Evolutionary conservation across 345 rosid genomes (phyloP), one percentile per base, ranked within the genome.

Genomic region (Hibiscus tridactylites): DNA sequence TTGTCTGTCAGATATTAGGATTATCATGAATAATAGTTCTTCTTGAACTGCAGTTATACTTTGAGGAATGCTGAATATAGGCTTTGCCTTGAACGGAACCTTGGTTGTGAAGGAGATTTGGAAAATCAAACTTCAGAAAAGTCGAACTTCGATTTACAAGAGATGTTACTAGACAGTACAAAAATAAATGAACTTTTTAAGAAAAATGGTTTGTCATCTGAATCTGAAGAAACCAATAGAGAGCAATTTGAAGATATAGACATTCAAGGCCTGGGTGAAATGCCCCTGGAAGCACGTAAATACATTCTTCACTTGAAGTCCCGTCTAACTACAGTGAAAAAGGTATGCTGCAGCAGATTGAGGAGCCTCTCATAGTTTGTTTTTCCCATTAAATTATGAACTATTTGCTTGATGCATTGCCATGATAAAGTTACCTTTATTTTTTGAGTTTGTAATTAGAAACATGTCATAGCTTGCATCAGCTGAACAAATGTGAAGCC

Each of bases 1-100:
- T 16, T 64, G 3, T 39, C 33, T 59, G n/a, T 76, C 28, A 15
- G 73, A 31, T 4, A 19, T 58, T 31, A 1, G 79, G 35, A 68
- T 33, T 64, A 61, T 66, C 21, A 73, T 42, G 60, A 69, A 57
- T 78, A 31, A 10, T 17, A 4, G 59, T 72, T 69, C 26, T 82
- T 61, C 31, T 53, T 13, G 26, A 33, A 44, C 65, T 82, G 71
- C 74, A 91, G 97, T 75, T 94, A 94, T 78, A 94, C 97, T 11
- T 76, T 94, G 79, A 73, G 90, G 73, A 94, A 94, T 80, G 98
- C 98, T 53, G 97, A 94, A 54, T 90, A 90, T 75, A 88, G 93
- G 76, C 97, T 94, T 83, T 94, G 86, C 77, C 97, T 94, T 70
- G 97, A 90, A 63, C 86, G 83, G 69, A 94, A 87, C 83, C 86